These are phyloP conservation scores for Phytophthora ramorum DNA, from an alignment of 352 stramenopile species.

Conservation along the genomic window DNA sequence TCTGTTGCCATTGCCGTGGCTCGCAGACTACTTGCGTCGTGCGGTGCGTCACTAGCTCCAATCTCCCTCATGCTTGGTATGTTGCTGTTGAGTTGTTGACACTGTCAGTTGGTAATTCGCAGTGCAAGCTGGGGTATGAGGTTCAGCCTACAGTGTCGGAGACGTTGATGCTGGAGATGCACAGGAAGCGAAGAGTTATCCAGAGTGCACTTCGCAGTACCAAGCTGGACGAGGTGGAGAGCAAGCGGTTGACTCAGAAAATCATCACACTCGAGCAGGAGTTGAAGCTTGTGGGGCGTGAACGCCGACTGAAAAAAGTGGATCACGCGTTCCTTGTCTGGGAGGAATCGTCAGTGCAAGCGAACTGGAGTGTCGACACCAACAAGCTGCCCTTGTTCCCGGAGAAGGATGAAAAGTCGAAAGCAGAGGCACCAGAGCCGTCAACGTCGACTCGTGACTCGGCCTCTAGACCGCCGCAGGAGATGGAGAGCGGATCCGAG, in stretches of 20 bases:
- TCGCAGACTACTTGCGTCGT: slow-evolving; percentile 66
- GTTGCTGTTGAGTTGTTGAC: not conserved
- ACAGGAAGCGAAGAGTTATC: slow-evolving; percentile 74
- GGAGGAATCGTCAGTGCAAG: slow-evolving; percentile 39
- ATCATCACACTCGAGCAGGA: slow-evolving; percentile 46
- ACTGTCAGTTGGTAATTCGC: not conserved
- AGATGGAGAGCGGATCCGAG: slow-evolving; percentile 5
- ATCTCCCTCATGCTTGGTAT: not conserved
- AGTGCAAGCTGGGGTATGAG: slow-evolving; percentile 71
- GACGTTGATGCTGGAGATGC: slow-evolving; percentile 67
- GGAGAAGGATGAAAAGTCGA: not conserved
- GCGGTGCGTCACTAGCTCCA: slow-evolving; percentile 33
- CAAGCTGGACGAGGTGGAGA: slow-evolving; percentile 53
- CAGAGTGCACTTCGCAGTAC: slow-evolving; percentile 60
- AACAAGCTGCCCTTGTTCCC: slow-evolving; percentile 35
- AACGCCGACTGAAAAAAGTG: slow-evolving; percentile 37
- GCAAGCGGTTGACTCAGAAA: slow-evolving; percentile 53
- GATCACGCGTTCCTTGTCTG: slow-evolving; percentile 54
- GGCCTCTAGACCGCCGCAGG: not conserved
- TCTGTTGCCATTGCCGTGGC: slow-evolving; percentile 54
- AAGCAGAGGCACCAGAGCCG: not conserved
- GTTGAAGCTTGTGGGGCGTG: slow-evolving; percentile 45
- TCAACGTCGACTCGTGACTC: not conserved
- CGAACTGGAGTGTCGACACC: slow-evolving; percentile 60
- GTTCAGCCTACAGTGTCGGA: slow-evolving; percentile 49